Conservation (phyloP, 495 filamentous ascomycete species). For the Hypoxylon subgilvum region DNA sequence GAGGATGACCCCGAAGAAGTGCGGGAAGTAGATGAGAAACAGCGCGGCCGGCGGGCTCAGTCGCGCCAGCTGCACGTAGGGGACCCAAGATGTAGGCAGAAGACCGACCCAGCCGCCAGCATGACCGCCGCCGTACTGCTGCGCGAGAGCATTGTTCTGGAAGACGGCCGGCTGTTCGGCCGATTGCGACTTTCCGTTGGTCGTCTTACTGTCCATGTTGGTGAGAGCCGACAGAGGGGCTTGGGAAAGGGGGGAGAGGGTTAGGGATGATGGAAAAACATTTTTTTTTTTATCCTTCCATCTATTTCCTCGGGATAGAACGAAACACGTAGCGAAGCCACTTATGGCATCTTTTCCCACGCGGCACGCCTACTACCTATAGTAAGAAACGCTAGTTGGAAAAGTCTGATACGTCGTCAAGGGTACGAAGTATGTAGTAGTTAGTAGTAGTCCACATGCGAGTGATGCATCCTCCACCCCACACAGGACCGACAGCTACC, state of each 20-base stretch:
- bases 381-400: conserved; percentile 15
- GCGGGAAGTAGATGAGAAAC: conserved; percentile 49
- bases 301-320: background rate
- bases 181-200: conserved; percentile 17
- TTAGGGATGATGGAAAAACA: conserved; percentile 8
- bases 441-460: conserved; percentile 4
- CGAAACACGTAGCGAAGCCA: conserved; percentile 1
- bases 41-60: conserved; percentile 45
- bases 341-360: conserved; percentile 17
- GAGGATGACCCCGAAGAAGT: conserved; percentile 47
- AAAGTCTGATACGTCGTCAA: conserved; percentile 16
- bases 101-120: conserved; percentile 39
- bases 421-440: no score
- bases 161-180: conserved; percentile 20
- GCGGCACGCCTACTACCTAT: conserved; percentile 5
- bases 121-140: conserved; percentile 43
- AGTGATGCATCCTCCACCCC: conserved; percentile 21
- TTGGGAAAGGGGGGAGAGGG: background rate
- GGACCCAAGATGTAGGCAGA: conserved; percentile 43
- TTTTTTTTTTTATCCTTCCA: background rate
- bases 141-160: conserved; percentile 31
- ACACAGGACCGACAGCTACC: background rate
- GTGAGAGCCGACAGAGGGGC: background rate
- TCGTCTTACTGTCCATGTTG: conserved; percentile 21
- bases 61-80: conserved; percentile 47